Base-by-base conservation (phyloP, 805 yeast genomes). In the Starmerella bombicola region DNA sequence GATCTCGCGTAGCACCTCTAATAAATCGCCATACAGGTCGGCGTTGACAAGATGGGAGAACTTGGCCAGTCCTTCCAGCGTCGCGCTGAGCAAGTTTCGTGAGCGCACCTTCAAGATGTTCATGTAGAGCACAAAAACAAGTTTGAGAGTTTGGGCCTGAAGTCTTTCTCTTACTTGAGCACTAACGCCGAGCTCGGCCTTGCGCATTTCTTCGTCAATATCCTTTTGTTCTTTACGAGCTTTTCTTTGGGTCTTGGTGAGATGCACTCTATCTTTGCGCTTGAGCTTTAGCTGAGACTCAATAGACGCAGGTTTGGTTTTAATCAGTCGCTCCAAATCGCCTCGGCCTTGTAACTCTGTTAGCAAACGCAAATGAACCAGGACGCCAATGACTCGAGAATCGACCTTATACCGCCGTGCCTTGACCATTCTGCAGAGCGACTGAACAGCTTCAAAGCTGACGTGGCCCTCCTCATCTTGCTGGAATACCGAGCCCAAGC, bases 21-120 rank as follows among this genome's bases (percentile, higher is more conserved):
- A 66, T 61, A 91, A 76, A 58, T 91, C 98, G 20, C 97, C 97
- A 51, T 91, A 70, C 33, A 91, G 66, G 50, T 91, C 97, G 42
- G 88, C 75, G 56, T 91, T 91, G 19, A 93, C 85, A 76, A 86
- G 77, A 54, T 80, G 91, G 2, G 97, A 95, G 56, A 78, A 85
- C 55, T 75, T 74, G 1, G 96, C 81, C 42, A 91, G 63, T 3
- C 97, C 97, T 63, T 91, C 97, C 40, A 91, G 66, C 0, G 88
- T 93, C 0, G 88, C 70, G 6, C 93, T 95, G 67, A 84, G 76
- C 39, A 91, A 64, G 16, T 72, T 70, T 29, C 74, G 71, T 16
- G 76, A 71, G 33, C 74, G 69, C 15, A 69, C 70, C 57, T 72
- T 79, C 47, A 91, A 66, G 23, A 88, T 73, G 49, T 81, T 85